Base-by-base conservation (phyloP, 371 early-diverging fungal species). In the Apophysomyces ossiformis region DNA sequence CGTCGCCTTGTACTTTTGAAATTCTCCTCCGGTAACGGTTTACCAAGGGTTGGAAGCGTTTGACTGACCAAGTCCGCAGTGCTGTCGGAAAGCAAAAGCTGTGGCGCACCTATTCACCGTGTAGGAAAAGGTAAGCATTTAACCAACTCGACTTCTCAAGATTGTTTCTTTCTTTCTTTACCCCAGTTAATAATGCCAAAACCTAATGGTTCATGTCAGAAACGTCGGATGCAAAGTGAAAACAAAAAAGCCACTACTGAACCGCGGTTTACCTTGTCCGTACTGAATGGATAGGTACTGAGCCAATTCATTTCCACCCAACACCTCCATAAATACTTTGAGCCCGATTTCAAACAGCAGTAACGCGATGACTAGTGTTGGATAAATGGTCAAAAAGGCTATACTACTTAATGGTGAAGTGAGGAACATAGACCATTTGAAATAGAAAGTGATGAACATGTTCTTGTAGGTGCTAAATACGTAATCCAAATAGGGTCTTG, bases 171-270 rank as follows among this genome's bases (percentile, higher is more conserved):
- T 15, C 44, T 50, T 16, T 39, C 1, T n/a, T 69, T 71, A 76
- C 77, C 75, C 79, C 79, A 79, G 65, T 76, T 79, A 26, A 74
- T 70, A 9, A 74, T 62, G 15, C 77, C 62, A 47, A 76, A 70
- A 16, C 66, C 77, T 77, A 65, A 21, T 38, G 21, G 6, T 2
- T 1, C 32, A 26, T 26, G 32, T 5, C 59, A 11, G 21, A 6
- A 16, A 26, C 26, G 13, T 41, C 5, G 13, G 41, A 41, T 41
- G 13, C 13, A 8, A 1, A 11, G 41, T 2, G 8, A 41, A 11
- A 41, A 41, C 8, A 8, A 41, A 12, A 11, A 41, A 1, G 41
- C 11, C 8, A 13, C 41, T 41, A 41, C 13, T 8, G 41, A 11
- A 35, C 32, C 26, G 11, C 5, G 1, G 7, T 45, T 56, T 58